Evolutionary conservation across 192 early-diverging fungal species (phyloP).

Genomic region (Linnemannia elongata): DNA sequence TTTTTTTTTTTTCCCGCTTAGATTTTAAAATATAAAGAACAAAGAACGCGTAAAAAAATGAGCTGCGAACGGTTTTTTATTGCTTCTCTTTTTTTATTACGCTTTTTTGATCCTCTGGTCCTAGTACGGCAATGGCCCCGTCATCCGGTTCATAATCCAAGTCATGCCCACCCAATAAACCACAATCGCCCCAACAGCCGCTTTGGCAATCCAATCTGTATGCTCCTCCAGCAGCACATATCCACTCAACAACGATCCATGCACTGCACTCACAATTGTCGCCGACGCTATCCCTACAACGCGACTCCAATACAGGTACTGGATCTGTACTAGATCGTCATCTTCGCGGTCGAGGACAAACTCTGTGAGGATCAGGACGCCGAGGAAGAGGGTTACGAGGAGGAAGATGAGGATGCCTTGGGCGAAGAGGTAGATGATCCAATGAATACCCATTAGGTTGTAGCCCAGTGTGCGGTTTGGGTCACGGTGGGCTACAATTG

Average conservation of each 20-base stretch:
- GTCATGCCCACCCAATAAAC: constrained; percentile 34
- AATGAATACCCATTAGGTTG: constrained; percentile 20
- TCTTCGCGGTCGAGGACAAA: constrained; percentile 48
- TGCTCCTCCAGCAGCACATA: constrained; percentile 46
- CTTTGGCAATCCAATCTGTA: constrained; percentile 55
- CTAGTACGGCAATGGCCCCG: constrained; percentile 33
- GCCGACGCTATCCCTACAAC: constrained; percentile 29
- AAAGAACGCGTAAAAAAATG: too few relatives aligned
- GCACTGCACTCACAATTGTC: constrained; percentile 38
- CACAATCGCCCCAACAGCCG: constrained; percentile 19
- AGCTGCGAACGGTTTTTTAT: background rate
- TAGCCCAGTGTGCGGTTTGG: constrained; percentile 9
- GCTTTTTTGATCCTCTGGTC: background rate
- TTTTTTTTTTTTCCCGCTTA: background rate
- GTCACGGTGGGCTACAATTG: background rate
- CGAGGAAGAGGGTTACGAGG: constrained; percentile 26
- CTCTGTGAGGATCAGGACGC: constrained; percentile 49
- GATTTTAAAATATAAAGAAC: too few relatives aligned
- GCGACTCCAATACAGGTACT: constrained; percentile 29
- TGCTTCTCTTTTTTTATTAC: background rate
- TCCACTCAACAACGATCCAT: constrained; percentile 45
- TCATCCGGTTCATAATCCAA: constrained; percentile 29
- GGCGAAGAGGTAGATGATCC: constrained; percentile 20
- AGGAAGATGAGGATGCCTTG: constrained; percentile 23
- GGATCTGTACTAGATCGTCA: constrained; percentile 15